Base-by-base conservation (phyloP, 2,329 filamentous ascomycete species). In the Microdochium bolleyi region DNA sequence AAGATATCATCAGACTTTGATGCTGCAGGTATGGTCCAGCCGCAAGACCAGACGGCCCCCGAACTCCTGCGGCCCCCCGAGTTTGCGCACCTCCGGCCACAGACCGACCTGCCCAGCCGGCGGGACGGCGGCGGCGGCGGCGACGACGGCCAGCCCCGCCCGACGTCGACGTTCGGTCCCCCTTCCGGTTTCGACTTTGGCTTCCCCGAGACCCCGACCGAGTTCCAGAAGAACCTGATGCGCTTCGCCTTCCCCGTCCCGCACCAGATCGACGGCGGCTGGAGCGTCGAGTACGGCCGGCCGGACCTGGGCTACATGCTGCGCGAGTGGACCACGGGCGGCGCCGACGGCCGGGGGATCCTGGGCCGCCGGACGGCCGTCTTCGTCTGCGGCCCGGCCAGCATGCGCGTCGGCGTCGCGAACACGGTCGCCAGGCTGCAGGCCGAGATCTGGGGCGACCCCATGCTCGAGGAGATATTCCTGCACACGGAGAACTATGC, bases 401-500 rank as follows among this genome's bases (percentile, higher is more conserved):
- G 83, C 53, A 95, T 96, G 91, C 76, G 92, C 57, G 83, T 92
- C 13, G 90, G 91, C 59, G 92, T 96, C 16, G 85, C 88, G n/a
- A 88, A 83, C 59, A 88, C 89, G 0, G 89, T 96, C 24, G 92
- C 92, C 2, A 74, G 80, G 54, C 72, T 96, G 62, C 92, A 97
- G 76, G 82, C 81, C 24, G 83, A 86, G 68, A 91, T 97, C 50
- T 91, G 89, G 87, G 84, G 80, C 5, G 85, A 90, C 60, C 81
- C 85, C 32, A 79, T 80, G 61, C 80, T 87, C 49, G 92, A 96
- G 65, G 92, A 96, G 78, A 88, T 97, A 52, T 96, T 92, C 67
- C 70, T 96, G 67, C 92, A 96, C 73, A 89, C 92, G 3, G 92
- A 97, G 76, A 96, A 96, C 68, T 96, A 96, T 73, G 89, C 91